Evolutionary conservation across 1,139 yeast species (phyloP).

Genomic region (Fermentozyma sake): DNA sequence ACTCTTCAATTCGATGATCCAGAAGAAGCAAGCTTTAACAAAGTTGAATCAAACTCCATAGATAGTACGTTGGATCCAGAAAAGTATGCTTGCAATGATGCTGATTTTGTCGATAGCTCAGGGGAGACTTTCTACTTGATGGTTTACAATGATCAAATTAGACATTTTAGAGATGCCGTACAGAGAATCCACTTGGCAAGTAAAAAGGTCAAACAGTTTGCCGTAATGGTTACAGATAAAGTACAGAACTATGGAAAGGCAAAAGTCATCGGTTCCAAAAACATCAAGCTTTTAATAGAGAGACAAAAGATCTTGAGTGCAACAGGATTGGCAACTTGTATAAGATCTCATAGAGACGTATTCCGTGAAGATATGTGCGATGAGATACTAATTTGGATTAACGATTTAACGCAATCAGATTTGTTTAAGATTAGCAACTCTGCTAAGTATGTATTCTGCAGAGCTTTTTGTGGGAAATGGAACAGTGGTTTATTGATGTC

Average conservation of each 20-base stretch:
- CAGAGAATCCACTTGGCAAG: slow-evolving; percentile 64
- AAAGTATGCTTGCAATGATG: slow-evolving; percentile 24
- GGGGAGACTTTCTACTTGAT: slow-evolving; percentile 53
- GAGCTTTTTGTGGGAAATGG: slow-evolving; percentile 55
- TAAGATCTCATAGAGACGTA: slow-evolving; percentile 63
- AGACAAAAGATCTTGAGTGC: slow-evolving; percentile 50
- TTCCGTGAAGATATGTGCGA: slow-evolving; percentile 82
- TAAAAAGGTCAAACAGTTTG: slow-evolving; percentile 61
- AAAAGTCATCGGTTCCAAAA: slow-evolving; percentile 53
- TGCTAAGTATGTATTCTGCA: slow-evolving; percentile 51
- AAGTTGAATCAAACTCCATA: slow-evolving; percentile 22
- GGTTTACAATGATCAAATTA: slow-evolving; percentile 74
- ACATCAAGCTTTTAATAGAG: slow-evolving; percentile 46
- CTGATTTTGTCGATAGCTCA: slow-evolving; percentile 31
- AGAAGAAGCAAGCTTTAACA: slow-evolving; percentile 16
- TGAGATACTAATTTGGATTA: slow-evolving; percentile 63
- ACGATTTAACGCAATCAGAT: slow-evolving; percentile 54
- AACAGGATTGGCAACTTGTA: slow-evolving; percentile 65
- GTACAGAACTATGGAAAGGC: slow-evolving; percentile 69
- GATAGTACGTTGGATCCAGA: slow-evolving; percentile 27
- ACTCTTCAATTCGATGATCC: slow-evolving; percentile 34
- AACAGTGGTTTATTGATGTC: slow-evolving; percentile 33
- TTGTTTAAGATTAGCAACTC: slow-evolving; percentile 47
- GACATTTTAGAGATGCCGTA: slow-evolving; percentile 71
- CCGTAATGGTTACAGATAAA: slow-evolving; percentile 65